These are phyloP conservation scores for Leucosporidium creatinivorum DNA, from an alignment of 768 basidiomycete genomes.

Conservation along the genomic window DNA sequence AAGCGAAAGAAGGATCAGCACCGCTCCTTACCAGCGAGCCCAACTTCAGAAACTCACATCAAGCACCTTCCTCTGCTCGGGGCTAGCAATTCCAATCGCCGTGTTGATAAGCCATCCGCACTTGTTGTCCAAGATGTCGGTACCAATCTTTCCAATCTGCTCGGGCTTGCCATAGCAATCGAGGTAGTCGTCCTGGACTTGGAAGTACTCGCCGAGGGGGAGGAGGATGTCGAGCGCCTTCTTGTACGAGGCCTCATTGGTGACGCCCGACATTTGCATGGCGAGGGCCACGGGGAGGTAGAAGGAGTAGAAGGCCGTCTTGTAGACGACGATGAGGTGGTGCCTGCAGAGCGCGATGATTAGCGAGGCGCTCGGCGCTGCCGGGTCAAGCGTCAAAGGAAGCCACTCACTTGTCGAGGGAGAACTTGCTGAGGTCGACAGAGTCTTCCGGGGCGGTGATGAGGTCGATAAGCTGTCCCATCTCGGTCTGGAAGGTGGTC, in stretches of 20 bases:
- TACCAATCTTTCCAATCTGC: conserved; percentile 91
- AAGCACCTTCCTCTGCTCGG: conserved; percentile 46
- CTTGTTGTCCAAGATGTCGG: conserved; percentile 98
- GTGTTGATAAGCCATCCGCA: conserved; percentile 94
- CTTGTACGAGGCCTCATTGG: conserved; percentile 57
- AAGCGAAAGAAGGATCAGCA: neutral
- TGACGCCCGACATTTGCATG: conserved; percentile 58
- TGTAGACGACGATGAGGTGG: conserved; percentile 87
- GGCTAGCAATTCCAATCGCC: conserved; percentile 52
- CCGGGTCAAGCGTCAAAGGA: neutral
- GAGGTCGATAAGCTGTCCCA: conserved; percentile 91
- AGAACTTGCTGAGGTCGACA: conserved; percentile 82
- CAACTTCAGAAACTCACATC: conserved; percentile 41
- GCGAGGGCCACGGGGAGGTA: conserved; percentile 96
- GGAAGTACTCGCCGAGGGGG: conserved; percentile 95
- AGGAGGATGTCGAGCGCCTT: conserved; percentile 72
- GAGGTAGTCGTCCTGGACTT: conserved; percentile 94
- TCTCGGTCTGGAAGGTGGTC: conserved; percentile 79
- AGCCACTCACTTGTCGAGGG: conserved; percentile 61
- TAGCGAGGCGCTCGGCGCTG: neutral
- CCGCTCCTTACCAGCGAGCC: neutral
- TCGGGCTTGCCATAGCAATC: conserved; percentile 86
- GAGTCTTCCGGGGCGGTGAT: conserved; percentile 87
- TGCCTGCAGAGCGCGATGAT: conserved; percentile 51
- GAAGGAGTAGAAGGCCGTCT: conserved; percentile 97